Base-by-base conservation (phyloP, 495 filamentous ascomycete genomes). In the Tuber calosporum region DNA sequence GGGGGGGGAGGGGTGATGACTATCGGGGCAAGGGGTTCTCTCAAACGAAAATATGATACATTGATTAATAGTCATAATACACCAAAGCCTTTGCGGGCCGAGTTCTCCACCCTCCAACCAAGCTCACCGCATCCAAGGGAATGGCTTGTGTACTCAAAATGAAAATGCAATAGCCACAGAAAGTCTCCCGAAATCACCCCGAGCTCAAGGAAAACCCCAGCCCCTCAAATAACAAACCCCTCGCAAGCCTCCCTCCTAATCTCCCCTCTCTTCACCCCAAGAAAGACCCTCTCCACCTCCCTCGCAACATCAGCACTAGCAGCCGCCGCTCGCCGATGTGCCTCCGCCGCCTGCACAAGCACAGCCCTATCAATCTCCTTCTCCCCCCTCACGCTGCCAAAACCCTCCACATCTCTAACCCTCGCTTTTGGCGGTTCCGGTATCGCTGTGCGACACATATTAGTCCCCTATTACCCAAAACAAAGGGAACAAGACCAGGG, bases 341-440 rank as follows among this genome's bases (percentile, higher is more conserved):
- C 76, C 34, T 79, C 72, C 9, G 72, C 76, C 13, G 70, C 68
- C 41, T 41, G 67, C 9, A 79, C 22, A 8, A 78, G 17, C 9
- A 58, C 11, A 20, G 5, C 22, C 42, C 26, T 20, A 38, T 39
- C 41, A 48, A 37, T 17, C 4, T 19, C 69, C 22, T 15, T 40
- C 40, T 53, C 69, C 15, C 41, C 42, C 37, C 20, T 53, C 20
- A 20, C 34, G n/a, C 26, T 70, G 5, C 69, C 7, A 13, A 38
- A 9, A 9, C 69, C 22, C 34, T 48, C 48, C 9, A n/a, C 26
- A 34, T 71, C 42, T 17, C 41, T 43, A 38, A 71, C 58, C 7
- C n/a, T 71, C 13, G 36, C 38, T 43, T 30, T 69, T 4, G 37
- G 66, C 40, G 66, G 66, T 70, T 58, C 67, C 30, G 26, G 22